phyloP scores from a whole-genome alignment of 2,329 filamentous ascomycete species.

The Ophiosphaerella korrae region DNA sequence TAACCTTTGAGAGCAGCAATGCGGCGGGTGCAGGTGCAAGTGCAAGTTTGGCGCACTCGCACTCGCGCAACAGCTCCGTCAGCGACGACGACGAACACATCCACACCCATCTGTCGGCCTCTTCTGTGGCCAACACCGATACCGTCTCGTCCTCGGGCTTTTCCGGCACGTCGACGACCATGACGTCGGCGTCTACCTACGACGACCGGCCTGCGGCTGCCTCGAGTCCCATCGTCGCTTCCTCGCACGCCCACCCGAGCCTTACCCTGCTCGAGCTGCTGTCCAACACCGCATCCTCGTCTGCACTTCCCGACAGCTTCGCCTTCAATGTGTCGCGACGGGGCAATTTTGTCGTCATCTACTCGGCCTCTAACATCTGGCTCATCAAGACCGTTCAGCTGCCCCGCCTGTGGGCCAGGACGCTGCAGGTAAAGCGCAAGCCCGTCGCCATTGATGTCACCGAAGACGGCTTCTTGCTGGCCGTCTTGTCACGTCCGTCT shows the following conservation, averaged over 20 bases:
- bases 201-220: conserved; percentile 26
- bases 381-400: conserved; percentile 44
- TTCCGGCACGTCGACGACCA: conserved; percentile 41
- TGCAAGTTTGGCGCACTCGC: neutral
- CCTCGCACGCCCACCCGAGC: conserved; percentile 37
- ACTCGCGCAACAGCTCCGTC: conserved; percentile 24
- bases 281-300: conserved; percentile 46
- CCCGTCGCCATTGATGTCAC: conserved; percentile 71
- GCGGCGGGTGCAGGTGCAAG: conserved; percentile 5
- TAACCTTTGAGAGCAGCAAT: conserved; percentile 27
- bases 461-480: conserved; percentile 76
- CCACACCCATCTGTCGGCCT: conserved; percentile 38
- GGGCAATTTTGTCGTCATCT: conserved; percentile 45
- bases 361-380: conserved; percentile 46
- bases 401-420: conserved; percentile 44
- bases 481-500: conserved; percentile 80
- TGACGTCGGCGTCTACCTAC: conserved; percentile 40
- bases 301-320: conserved; percentile 46
- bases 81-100: conserved; percentile 27
- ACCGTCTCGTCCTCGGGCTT: conserved; percentile 35
- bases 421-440: conserved; percentile 45
- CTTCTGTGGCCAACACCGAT: conserved; percentile 34
- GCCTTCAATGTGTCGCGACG: conserved; percentile 45
- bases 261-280: conserved; percentile 46
- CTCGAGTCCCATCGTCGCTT: conserved; percentile 21